Conservation (phyloP, 2,329 filamentous ascomycete species). For the Exophiala sp. region DNA sequence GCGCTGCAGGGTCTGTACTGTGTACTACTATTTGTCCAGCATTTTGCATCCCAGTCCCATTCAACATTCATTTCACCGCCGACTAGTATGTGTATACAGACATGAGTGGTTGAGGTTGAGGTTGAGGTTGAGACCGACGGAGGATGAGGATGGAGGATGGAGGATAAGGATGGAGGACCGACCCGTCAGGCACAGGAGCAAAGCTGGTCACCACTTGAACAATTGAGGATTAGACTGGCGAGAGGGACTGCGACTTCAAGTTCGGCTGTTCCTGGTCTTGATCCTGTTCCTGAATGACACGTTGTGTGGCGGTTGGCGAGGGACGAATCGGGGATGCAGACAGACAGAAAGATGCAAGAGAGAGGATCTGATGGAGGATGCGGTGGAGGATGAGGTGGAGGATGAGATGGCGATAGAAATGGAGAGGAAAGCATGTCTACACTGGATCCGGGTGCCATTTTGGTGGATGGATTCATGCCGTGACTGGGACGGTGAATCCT, state of each 20-base stretch:
- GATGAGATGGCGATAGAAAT: too few relatives aligned
- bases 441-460: not conserved
- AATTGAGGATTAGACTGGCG: slow-evolving; percentile 6
- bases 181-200: slow-evolving; percentile 11
- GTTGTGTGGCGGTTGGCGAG: not conserved
- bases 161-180: too few relatives aligned
- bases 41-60: not conserved
- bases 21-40: not conserved
- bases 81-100: too few relatives aligned
- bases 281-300: not conserved
- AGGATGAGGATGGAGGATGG: too few relatives aligned
- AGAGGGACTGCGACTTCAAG: too few relatives aligned
- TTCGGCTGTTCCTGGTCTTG: slow-evolving; percentile 7
- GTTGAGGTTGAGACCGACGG: too few relatives aligned
- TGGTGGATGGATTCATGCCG: not conserved
- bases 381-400: too few relatives aligned
- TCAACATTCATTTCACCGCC: not conserved
- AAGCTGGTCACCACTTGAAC: slow-evolving; percentile 18
- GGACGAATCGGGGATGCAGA: too few relatives aligned
- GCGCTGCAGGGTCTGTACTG: not conserved
- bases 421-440: too few relatives aligned
- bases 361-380: too few relatives aligned
- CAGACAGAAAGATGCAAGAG: too few relatives aligned
- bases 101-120: not conserved
- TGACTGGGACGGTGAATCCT: slow-evolving; percentile 3